These are phyloP conservation scores for Amyloporia xantha DNA, from an alignment of 768 basidiomycete species.

Conservation along the genomic window DNA sequence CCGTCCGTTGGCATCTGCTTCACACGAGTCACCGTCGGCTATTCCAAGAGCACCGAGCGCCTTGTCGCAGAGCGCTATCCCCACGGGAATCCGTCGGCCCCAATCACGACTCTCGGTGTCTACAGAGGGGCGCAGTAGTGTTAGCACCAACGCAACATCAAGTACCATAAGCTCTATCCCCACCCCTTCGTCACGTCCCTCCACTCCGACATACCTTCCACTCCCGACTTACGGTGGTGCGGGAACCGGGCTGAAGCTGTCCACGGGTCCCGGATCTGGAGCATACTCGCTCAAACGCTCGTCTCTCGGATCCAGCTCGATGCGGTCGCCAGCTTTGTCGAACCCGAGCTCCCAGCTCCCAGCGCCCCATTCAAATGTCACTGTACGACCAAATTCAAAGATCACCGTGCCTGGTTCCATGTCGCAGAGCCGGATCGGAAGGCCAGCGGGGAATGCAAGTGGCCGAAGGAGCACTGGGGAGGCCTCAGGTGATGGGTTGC, in stretches of 20 bases:
- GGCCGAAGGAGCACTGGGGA: constrained; percentile 23
- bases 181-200: constrained; percentile 61
- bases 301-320: constrained; percentile 49
- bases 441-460: constrained; percentile 15
- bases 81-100: constrained; percentile 51
- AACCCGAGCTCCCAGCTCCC: constrained; percentile 6
- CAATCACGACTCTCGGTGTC: constrained; percentile 69
- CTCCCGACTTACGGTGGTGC: constrained; percentile 48
- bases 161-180: constrained; percentile 57
- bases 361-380: constrained; percentile 20
- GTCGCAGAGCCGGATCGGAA: constrained; percentile 27
- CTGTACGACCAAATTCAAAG: constrained; percentile 20
- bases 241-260: constrained; percentile 47
- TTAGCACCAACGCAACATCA: constrained; percentile 49
- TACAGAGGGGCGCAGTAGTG: constrained; percentile 33
- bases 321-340: constrained; percentile 20
- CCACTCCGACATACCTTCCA: constrained; percentile 75
- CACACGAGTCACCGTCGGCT: constrained; percentile 34
- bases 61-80: constrained; percentile 36
- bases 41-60: constrained; percentile 35
- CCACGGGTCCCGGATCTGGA: constrained; percentile 42
- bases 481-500: constrained; percentile 8
- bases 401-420: constrained; percentile 16
- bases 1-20: constrained; percentile 40
- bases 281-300: constrained; percentile 47